These are phyloP conservation scores for Gracilaria gracilis DNA, from an alignment of 23 red algal species.

Conservation along the genomic window DNA sequence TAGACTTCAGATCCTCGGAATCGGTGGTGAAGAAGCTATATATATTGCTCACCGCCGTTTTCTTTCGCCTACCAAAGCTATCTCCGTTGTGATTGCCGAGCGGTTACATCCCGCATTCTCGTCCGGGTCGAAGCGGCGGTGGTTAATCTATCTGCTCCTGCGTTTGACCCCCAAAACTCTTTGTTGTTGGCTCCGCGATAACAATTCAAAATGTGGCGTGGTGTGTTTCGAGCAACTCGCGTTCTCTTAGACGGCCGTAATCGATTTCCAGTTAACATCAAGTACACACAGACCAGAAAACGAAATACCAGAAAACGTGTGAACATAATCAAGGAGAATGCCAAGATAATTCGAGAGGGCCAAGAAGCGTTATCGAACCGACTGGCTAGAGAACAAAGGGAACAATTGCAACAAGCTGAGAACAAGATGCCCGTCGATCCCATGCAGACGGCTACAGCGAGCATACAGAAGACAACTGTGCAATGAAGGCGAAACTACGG, in stretches of 20 bases:
- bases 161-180: not conserved
- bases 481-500: not conserved
- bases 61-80: not conserved
- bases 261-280: slow-evolving; percentile 58
- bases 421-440: not conserved
- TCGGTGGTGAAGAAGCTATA: too few species aligned
- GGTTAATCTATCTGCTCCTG: not conserved
- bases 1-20: too few species aligned
- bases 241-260: slow-evolving; percentile 67
- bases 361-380: slow-evolving; percentile 36
- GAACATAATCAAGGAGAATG: slow-evolving; percentile 75
- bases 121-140: not conserved
- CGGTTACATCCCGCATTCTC: not conserved
- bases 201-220: slow-evolving; percentile 43
- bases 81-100: not conserved
- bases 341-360: slow-evolving; percentile 68
- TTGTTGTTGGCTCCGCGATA: not conserved
- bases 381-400: slow-evolving; percentile 24
- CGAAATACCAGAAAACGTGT: slow-evolving; percentile 62
- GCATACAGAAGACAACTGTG: not conserved
- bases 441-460: not conserved
- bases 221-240: slow-evolving; percentile 49
- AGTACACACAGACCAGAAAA: slow-evolving; percentile 57
- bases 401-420: not conserved
- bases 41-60: not conserved